These are phyloP conservation scores for Gentiana macrophylla DNA, from an alignment of 257 asterid species.

Conservation along the genomic window DNA sequence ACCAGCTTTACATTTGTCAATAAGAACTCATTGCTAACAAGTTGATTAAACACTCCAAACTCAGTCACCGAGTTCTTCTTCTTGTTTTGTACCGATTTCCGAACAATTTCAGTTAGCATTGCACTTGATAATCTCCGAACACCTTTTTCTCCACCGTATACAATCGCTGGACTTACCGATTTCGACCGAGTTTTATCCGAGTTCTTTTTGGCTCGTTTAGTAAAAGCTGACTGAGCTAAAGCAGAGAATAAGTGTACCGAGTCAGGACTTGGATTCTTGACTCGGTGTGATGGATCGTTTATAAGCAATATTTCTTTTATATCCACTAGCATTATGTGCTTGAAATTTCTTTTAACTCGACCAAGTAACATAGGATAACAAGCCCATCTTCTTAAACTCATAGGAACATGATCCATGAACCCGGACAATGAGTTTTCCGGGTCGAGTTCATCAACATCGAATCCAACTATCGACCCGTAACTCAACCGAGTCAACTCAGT, in stretches of 20 bases:
- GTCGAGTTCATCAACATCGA: slow-evolving; percentile 80
- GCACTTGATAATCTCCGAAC: slow-evolving; percentile 50
- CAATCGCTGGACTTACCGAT: slow-evolving; percentile 37
- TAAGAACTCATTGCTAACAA: slow-evolving; percentile 44
- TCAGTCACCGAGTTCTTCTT: slow-evolving; percentile 51
- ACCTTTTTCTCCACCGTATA: slow-evolving; percentile 72
- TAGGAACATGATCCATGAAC: slow-evolving; percentile 69
- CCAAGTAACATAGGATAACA: slow-evolving; percentile 86
- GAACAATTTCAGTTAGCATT: slow-evolving; percentile 52
- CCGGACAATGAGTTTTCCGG: slow-evolving; percentile 77
- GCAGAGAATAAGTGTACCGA: slow-evolving; percentile 25
- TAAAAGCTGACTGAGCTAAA: slow-evolving; percentile 3
- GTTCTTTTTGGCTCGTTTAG: slow-evolving; percentile 35
- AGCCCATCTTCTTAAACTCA: slow-evolving; percentile 82
- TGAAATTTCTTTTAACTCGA: slow-evolving; percentile 57
- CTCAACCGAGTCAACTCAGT: slow-evolving; percentile 51
- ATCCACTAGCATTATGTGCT: slow-evolving; percentile 53
- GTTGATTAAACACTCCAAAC: slow-evolving; percentile 51
- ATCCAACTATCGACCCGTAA: slow-evolving; percentile 72
- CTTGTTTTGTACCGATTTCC: slow-evolving; percentile 44
- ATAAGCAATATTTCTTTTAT: slow-evolving; percentile 44
- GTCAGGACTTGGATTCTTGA: slow-evolving; percentile 50
- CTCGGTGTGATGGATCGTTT: slow-evolving; percentile 61
- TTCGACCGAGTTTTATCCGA: slow-evolving; percentile 28
- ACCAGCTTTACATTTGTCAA: slow-evolving; percentile 51